These are phyloP conservation scores for Nicotiana tabacum DNA, from an alignment of 257 asterid species.

Conservation along the genomic window DNA sequence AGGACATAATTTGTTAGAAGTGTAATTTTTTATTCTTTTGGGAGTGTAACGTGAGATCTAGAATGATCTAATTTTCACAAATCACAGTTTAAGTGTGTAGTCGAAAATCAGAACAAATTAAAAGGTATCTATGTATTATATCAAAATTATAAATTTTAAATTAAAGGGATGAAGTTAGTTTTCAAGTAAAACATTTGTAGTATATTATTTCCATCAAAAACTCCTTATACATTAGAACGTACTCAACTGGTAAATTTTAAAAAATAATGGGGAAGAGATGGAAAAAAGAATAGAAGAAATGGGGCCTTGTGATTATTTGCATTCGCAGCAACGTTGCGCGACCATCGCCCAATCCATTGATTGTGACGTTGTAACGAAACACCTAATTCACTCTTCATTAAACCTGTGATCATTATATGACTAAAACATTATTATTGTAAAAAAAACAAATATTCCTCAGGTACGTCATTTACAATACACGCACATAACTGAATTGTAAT, in stretches of 20 bases:
- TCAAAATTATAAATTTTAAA: too few species aligned
- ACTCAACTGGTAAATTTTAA: background rate
- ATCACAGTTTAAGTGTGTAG: too few species aligned
- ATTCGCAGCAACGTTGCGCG: conserved; percentile 22
- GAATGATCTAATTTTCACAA: too few species aligned
- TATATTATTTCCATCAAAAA: too few species aligned
- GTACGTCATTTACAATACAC: background rate
- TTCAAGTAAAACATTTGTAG: background rate
- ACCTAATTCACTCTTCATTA: conserved; percentile 11
- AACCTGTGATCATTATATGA: conserved; percentile 12
- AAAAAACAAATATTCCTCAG: background rate
- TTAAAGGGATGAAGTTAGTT: too few species aligned
- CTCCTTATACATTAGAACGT: too few species aligned
- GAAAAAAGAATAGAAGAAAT: background rate
- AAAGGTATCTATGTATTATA: too few species aligned
- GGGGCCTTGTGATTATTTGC: conserved; percentile 6
- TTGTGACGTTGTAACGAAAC: conserved; percentile 20
- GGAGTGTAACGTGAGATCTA: too few species aligned
- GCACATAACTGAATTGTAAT: background rate
- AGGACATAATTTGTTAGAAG: too few species aligned
- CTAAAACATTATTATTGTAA: background rate
- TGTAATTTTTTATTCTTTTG: too few species aligned
- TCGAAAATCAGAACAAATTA: too few species aligned
- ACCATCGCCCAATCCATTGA: conserved; percentile 10
- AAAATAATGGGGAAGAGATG: background rate